These are phyloP conservation scores for Saprolegnia parasitica DNA, from an alignment of 352 stramenopile genomes.

Conservation along the genomic window DNA sequence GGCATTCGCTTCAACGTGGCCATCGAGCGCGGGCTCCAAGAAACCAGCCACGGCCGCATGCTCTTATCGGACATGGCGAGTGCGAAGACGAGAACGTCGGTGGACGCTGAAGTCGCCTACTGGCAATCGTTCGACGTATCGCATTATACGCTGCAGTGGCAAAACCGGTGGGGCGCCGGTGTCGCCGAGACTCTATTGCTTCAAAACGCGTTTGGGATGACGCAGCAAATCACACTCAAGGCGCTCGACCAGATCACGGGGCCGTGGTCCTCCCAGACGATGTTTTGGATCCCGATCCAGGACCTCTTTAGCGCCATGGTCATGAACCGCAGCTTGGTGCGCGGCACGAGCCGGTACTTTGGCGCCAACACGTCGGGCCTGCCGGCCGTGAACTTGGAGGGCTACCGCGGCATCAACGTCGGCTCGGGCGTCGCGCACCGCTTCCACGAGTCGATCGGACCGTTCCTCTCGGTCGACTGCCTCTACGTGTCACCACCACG, in stretches of 20 bases:
- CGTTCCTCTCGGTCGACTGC: slow-evolving; percentile 9
- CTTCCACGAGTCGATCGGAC: neutral
- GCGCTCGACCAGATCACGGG: neutral
- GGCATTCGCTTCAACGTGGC: slow-evolving; percentile 1
- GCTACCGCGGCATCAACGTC: neutral
- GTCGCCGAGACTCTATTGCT: neutral
- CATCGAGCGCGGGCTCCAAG: neutral
- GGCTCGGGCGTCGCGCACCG: neutral
- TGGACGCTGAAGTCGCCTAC: neutral
- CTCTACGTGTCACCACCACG: neutral
- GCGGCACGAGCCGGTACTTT: neutral
- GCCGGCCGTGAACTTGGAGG: neutral
- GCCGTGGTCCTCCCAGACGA: neutral
- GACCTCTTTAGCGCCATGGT: neutral
- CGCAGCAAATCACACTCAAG: slow-evolving; percentile 5
- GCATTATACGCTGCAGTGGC: neutral
- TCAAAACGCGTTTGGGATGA: slow-evolving; percentile 5
- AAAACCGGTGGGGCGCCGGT: neutral
- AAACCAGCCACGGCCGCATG: neutral
- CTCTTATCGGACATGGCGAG: neutral
- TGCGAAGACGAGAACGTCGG: neutral
- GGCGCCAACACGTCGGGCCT: neutral
- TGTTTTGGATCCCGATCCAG: slow-evolving; percentile 10
- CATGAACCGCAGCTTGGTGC: slow-evolving; percentile 5
- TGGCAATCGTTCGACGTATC: neutral